Evolutionary conservation across 768 basidiomycete species (phyloP).

Genomic region (Neoboletus magnificus): DNA sequence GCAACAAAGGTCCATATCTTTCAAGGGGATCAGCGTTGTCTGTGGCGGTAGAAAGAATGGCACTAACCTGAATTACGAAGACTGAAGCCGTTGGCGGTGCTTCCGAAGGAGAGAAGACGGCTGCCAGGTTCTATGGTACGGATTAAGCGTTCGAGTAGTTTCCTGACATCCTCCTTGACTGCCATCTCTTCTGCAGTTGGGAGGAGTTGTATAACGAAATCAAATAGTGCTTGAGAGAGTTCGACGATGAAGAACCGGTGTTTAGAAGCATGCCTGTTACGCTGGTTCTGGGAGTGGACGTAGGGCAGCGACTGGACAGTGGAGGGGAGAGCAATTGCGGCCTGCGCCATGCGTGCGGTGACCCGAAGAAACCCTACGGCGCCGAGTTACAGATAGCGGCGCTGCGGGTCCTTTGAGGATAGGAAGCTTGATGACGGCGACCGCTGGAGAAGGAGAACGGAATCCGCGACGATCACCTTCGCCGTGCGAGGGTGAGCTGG

Average conservation of each 20-base stretch:
- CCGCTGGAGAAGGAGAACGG: conserved; percentile 15
- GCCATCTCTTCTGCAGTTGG: conserved; percentile 88
- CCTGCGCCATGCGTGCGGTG: conserved; percentile 28
- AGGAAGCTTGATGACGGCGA: conserved; percentile 9
- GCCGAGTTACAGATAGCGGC: conserved; percentile 3
- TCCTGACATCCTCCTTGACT: conserved; percentile 94
- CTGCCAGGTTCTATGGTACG: conserved; percentile 92
- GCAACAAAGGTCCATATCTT: conserved; percentile 99
- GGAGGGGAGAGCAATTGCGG: conserved; percentile 19
- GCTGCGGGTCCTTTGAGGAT: background rate
- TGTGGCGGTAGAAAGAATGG: conserved; percentile 4
- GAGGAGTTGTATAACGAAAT: conserved; percentile 90
- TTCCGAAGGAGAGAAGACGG: conserved; percentile 89
- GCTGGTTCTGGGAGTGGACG: conserved; percentile 35
- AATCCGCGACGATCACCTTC: conserved; percentile 30
- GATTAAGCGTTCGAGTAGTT: conserved; percentile 92
- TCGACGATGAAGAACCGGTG: conserved; percentile 68
- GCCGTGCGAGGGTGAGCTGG: conserved; percentile 17
- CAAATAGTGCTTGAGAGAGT: conserved; percentile 87
- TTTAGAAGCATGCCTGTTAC: conserved; percentile 37
- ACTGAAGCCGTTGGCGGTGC: conserved; percentile 96
- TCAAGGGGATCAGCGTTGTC: conserved; percentile 6
- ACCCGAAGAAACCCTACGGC: background rate
- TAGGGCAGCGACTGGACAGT: conserved; percentile 26
- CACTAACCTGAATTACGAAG: conserved; percentile 85